phyloP scores from a whole-genome alignment of 1,139 yeast genomes.

The Lodderomyces orthopsilosis region DNA sequence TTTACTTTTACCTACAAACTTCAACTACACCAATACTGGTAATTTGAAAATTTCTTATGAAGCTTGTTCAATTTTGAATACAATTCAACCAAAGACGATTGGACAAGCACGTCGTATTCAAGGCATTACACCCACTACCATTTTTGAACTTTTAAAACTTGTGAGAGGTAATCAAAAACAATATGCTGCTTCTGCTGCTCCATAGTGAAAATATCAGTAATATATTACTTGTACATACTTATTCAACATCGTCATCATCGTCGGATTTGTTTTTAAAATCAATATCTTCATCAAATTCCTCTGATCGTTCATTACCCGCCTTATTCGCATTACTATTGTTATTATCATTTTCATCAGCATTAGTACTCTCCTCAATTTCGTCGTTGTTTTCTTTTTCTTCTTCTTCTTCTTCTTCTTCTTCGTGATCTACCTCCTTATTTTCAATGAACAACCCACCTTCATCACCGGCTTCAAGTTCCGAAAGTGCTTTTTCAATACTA shows the following conservation, averaged over 20 bases:
- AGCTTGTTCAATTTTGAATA: conserved; percentile 66
- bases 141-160: conserved; percentile 60
- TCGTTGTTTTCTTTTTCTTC: neutral
- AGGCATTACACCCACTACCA: conserved; percentile 88
- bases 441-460: conserved; percentile 2
- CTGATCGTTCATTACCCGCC: neutral
- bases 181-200: neutral
- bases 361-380: neutral
- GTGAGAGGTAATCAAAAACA: conserved; percentile 23
- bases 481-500: conserved; percentile 19
- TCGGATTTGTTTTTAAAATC: neutral
- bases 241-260: neutral
- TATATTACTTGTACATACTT: neutral
- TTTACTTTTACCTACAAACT: conserved; percentile 60
- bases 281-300: neutral
- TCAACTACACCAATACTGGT: conserved; percentile 54
- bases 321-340: neutral
- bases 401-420: neutral
- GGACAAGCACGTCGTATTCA: conserved; percentile 95
- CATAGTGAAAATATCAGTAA: neutral
- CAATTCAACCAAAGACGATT: conserved; percentile 79
- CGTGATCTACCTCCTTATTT: neutral
- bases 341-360: neutral
- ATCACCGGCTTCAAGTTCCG: neutral
- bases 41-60: conserved; percentile 63